Evolutionary conservation across 176 grass and related monocot genomes (phyloP), one percentile per base, ranked within the genome.

Genomic region (Oryza officinalis): DNA sequence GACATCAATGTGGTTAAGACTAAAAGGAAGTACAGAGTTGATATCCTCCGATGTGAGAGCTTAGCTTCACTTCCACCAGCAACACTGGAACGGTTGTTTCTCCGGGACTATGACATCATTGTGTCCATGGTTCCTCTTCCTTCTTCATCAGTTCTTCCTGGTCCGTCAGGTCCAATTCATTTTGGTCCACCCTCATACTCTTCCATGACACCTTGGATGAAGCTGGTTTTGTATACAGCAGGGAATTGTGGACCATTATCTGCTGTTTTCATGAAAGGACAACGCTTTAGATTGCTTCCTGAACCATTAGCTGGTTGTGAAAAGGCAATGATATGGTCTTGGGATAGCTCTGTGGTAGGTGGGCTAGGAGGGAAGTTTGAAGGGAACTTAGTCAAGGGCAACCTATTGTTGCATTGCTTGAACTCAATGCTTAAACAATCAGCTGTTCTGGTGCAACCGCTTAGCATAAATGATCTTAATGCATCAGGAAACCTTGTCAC

Each of bases 141-240:
- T 86, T 82, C 83, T 52, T 90, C 90, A 47, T 93, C 96, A 77
- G 91, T 98, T 88, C 85, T 98, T 90, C 96, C 96, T 11, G 85
- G 87, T 50, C 77, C 93, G 74, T 88, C 89, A 74, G 96, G 93
- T 68, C 89, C 91, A 49, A 67, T 98, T 46, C 96, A 98, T 90
- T 95, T 98, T 78, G 96, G 96, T 26, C 91, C 96, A 80, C 93
- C 93, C 67, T 95, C 91, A 15, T 98, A 98, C 88, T 90, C 93
- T 80, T 92, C 89, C 32, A 92, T 94, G 93, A 95, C 96, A 79
- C 91, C 96, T 85, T 98, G 96, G 96, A 92, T 98, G 96, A 98
- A 98, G 69, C 83, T 98, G 72, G 91, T 94, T 49, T 83, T 98
- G 85, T 98, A 98, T 85, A 94, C 83, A 44, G 74, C 87, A 6